phyloP scores from a whole-genome alignment of 2,329 filamentous ascomycete genomes.

The Tolypocladium pustulatum region DNA sequence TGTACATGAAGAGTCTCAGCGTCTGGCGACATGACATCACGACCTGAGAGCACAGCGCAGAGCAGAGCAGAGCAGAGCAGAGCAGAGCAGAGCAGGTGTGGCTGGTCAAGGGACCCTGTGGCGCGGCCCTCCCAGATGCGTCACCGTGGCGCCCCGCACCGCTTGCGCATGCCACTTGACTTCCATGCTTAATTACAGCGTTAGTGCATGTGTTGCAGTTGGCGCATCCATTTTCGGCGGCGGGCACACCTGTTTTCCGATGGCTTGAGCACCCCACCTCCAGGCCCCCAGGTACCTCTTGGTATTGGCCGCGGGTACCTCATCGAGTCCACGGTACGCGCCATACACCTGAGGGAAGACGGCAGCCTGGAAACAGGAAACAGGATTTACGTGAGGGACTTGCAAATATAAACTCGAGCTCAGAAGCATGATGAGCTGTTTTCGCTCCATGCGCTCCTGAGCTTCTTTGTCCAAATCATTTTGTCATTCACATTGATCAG shows the following conservation, averaged over 20 bases:
- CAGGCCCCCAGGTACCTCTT: too few relatives aligned
- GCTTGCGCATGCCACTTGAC: background rate
- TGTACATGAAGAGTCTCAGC: background rate
- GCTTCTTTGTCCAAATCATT: background rate
- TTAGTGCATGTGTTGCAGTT: too few relatives aligned
- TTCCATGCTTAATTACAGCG: too few relatives aligned
- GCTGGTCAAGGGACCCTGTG: background rate
- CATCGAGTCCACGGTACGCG: background rate
- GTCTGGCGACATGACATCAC: background rate
- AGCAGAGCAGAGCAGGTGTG: background rate
- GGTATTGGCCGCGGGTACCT: background rate
- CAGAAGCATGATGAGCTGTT: background rate
- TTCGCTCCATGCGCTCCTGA: too few relatives aligned
- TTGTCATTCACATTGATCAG: background rate
- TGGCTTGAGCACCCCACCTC: background rate
- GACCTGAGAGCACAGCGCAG: background rate
- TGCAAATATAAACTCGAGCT: background rate
- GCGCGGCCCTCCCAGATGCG: background rate
- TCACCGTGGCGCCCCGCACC: slow-evolving; percentile 9
- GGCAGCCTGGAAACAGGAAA: background rate
- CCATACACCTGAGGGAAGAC: background rate
- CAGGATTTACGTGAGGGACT: background rate
- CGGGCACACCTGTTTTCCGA: too few relatives aligned
- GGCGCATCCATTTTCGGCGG: too few relatives aligned
- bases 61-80: too few relatives aligned